phyloP scores from a whole-genome alignment of 2,329 filamentous ascomycete genomes.

The Xylaria hypoxylon region DNA sequence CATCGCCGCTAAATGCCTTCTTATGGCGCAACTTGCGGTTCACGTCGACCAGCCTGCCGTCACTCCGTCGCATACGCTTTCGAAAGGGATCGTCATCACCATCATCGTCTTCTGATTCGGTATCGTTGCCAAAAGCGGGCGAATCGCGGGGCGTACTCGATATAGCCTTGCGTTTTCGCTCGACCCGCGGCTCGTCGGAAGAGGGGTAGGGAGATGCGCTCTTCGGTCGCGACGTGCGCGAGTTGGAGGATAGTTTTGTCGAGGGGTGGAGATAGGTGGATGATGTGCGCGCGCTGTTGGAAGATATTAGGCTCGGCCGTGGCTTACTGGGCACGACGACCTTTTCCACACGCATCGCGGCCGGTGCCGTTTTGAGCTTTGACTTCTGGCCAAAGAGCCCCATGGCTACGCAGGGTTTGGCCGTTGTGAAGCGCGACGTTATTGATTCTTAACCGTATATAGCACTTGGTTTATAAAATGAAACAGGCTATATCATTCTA shows the following conservation, averaged over 20 bases:
- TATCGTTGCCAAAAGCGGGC: constrained; percentile 62
- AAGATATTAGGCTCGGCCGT: constrained; percentile 43
- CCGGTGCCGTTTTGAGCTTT: constrained; percentile 64
- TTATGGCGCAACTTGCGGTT: constrained; percentile 61
- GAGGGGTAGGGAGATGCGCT: constrained; percentile 56
- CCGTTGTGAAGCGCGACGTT: constrained; percentile 1
- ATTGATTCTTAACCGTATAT: constrained; percentile 16
- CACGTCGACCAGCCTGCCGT: constrained; percentile 58
- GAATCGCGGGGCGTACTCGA: constrained; percentile 55
- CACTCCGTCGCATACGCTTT: constrained; percentile 61
- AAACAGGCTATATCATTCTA: constrained; percentile 23
- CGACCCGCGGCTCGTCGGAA: constrained; percentile 48
- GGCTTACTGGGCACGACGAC: constrained; percentile 57
- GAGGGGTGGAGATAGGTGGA: constrained; percentile 47
- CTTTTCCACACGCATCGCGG: constrained; percentile 65
- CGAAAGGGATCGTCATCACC: constrained; percentile 65
- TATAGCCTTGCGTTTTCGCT: constrained; percentile 63
- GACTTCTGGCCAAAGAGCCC: constrained; percentile 58
- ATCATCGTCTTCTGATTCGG: constrained; percentile 63
- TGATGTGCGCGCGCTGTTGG: constrained; percentile 40
- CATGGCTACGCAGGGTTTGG: constrained; percentile 48
- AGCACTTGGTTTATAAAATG: background rate
- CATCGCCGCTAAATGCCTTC: constrained; percentile 58
- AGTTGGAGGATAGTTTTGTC: constrained; percentile 57
- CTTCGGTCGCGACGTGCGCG: constrained; percentile 52